Evolutionary conservation across 2,329 filamentous ascomycete species (phyloP).

Genomic region (Colletotrichum sojae): DNA sequence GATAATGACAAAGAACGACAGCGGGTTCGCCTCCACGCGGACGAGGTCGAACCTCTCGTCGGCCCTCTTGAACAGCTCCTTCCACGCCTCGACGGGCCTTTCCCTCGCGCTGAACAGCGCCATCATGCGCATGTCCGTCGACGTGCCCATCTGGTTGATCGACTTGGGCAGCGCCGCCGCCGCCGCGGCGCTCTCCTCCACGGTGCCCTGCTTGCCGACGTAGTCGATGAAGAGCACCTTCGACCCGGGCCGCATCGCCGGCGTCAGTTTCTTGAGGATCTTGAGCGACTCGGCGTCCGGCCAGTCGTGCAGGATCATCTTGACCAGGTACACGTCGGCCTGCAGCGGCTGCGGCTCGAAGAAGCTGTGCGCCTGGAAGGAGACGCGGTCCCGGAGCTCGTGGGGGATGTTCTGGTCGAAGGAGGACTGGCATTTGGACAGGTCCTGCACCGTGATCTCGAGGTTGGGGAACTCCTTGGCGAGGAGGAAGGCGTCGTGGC

Average conservation of each 20-base stretch:
- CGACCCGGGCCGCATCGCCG: constrained; percentile 60
- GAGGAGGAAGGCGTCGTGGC: constrained; percentile 57
- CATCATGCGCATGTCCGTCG: constrained; percentile 66
- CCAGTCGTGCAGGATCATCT: constrained; percentile 70
- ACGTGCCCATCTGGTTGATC: constrained; percentile 55
- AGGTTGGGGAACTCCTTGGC: constrained; percentile 58
- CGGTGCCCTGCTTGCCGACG: constrained; percentile 51
- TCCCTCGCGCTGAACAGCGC: constrained; percentile 64
- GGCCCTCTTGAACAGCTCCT: constrained; percentile 58
- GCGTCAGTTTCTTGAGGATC: constrained; percentile 59
- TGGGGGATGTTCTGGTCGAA: constrained; percentile 53
- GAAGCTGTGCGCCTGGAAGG: constrained; percentile 55
- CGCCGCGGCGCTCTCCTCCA: constrained; percentile 42
- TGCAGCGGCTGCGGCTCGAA: constrained; percentile 54
- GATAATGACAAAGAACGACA: constrained; percentile 54
- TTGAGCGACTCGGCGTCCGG: constrained; percentile 58
- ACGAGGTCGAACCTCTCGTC: constrained; percentile 61
- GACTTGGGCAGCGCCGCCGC: constrained; percentile 50
- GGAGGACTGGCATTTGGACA: constrained; percentile 53
- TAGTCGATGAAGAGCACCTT: constrained; percentile 56
- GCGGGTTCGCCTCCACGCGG: constrained; percentile 51
- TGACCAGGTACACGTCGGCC: constrained; percentile 67
- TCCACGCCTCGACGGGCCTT: constrained; percentile 61
- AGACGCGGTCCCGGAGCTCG: constrained; percentile 51
- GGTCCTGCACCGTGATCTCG: constrained; percentile 61